These are phyloP conservation scores for Pholiota molesta DNA, from an alignment of 768 basidiomycete genomes.

Conservation along the genomic window DNA sequence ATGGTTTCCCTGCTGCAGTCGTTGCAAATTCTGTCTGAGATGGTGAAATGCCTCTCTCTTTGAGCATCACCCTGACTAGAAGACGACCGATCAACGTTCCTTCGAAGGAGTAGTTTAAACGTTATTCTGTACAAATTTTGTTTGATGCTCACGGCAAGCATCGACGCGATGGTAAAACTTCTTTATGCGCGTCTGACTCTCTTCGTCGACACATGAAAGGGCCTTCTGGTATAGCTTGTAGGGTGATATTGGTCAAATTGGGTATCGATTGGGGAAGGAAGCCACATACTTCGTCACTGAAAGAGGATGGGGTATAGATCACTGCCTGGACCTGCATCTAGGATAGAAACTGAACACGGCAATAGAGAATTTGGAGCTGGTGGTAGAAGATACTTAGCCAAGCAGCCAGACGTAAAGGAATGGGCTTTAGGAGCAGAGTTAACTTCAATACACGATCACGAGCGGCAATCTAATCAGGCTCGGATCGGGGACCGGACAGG, in stretches of 20 bases:
- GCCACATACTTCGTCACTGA: constrained; percentile 44
- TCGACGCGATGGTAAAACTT: constrained; percentile 75
- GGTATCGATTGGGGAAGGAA: not conserved
- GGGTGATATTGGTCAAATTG: constrained; percentile 10
- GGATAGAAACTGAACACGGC: not conserved
- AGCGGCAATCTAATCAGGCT: not conserved
- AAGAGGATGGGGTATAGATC: constrained; percentile 40
- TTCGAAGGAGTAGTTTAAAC: constrained; percentile 28
- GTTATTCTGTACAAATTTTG: not conserved
- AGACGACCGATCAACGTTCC: constrained; percentile 81
- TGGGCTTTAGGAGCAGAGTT: not conserved
- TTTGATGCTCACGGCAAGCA: constrained; percentile 61
- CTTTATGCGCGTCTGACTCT: constrained; percentile 57
- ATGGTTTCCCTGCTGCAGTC: constrained; percentile 77
- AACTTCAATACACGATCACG: no score
- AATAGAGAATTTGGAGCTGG: constrained; percentile 11
- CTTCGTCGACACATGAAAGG: constrained; percentile 58
- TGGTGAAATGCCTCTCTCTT: constrained; percentile 54
- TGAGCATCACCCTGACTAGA: constrained; percentile 65
- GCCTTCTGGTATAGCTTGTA: constrained; percentile 64
- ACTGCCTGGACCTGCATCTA: constrained; percentile 49
- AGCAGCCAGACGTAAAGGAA: not conserved
- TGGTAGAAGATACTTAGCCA: constrained; percentile 1
- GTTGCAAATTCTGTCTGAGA: constrained; percentile 51
- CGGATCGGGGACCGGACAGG: not conserved